Percentiles rank a stretch among this genome's conserved stretches.
phyloP scores from a whole-genome alignment of 2,329 filamentous ascomycete species.

The Talaromyces verruculosus region DNA sequence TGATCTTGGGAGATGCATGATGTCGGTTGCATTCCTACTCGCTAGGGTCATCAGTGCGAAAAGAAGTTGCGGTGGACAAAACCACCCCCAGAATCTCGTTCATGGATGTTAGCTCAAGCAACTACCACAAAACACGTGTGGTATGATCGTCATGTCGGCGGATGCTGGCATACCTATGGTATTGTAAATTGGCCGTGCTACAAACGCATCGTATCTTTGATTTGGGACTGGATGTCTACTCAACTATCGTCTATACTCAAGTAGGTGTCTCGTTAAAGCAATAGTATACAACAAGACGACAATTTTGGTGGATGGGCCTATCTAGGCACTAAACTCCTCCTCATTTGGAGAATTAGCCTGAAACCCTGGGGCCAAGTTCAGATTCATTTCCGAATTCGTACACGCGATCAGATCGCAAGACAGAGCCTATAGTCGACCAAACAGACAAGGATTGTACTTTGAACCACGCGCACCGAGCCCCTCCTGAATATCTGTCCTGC shows the following conservation, averaged over 20 bases:
- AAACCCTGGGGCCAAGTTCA: background rate
- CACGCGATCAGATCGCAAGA: conserved; percentile 1
- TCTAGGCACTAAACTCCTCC: background rate
- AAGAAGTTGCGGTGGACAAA: background rate
- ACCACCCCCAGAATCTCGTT: background rate
- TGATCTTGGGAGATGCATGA: background rate
- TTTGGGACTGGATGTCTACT: background rate
- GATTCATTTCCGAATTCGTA: background rate
- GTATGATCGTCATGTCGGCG: background rate
- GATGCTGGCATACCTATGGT: background rate
- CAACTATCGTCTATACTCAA: background rate
- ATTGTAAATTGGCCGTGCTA: conserved; percentile 3
- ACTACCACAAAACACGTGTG: background rate
- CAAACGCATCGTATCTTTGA: background rate
- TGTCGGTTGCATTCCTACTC: background rate
- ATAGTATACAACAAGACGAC: background rate
- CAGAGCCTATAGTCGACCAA: background rate
- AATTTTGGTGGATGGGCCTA: background rate
- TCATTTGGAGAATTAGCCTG: too few relatives aligned
- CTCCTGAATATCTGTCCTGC: background rate
- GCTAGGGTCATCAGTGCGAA: background rate
- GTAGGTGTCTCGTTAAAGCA: background rate
- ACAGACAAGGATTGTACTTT: background rate
- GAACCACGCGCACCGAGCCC: background rate
- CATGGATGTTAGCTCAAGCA: background rate